These are phyloP conservation scores for Meyerozyma athensensis DNA, from an alignment of 1,139 yeast species.

Conservation along the genomic window DNA sequence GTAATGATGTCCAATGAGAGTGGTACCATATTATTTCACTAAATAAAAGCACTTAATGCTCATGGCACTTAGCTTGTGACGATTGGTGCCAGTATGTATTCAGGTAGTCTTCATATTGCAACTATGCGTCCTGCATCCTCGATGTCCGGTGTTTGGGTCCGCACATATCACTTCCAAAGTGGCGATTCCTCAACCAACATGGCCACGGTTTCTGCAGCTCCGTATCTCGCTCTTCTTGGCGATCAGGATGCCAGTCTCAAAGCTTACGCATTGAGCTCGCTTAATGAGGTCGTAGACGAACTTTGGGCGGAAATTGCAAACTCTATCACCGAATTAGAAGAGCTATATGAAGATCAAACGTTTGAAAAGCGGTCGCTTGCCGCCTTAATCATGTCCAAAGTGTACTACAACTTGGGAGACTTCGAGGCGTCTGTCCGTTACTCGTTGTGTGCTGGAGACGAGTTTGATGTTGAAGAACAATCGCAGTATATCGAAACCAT, in stretches of 20 bases:
- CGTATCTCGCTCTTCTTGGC: constrained; percentile 79
- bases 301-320: constrained; percentile 98
- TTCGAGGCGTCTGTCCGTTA: constrained; percentile 86
- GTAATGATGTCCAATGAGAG: no score
- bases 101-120: no score
- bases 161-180: not conserved
- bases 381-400: constrained; percentile 89
- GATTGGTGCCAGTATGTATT: no score
- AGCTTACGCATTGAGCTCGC: constrained; percentile 77
- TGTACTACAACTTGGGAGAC: constrained; percentile 93
- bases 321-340: constrained; percentile 81
- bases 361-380: constrained; percentile 80
- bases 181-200: constrained; percentile 19
- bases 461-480: constrained; percentile 67
- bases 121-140: not conserved
- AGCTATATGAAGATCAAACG: constrained; percentile 76
- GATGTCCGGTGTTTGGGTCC: not conserved
- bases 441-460: constrained; percentile 79
- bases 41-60: no score
- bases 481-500: constrained; percentile 92
- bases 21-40: no score
- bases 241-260: constrained; percentile 79
- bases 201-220: constrained; percentile 78
- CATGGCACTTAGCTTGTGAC: no score
- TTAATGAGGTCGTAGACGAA: constrained; percentile 81